A percentile compares a stretch with the other conserved stretches of the same genome.
Evolutionary conservation across 345 rosid species (phyloP).

Genomic region (Eucalyptus leucophloia): DNA sequence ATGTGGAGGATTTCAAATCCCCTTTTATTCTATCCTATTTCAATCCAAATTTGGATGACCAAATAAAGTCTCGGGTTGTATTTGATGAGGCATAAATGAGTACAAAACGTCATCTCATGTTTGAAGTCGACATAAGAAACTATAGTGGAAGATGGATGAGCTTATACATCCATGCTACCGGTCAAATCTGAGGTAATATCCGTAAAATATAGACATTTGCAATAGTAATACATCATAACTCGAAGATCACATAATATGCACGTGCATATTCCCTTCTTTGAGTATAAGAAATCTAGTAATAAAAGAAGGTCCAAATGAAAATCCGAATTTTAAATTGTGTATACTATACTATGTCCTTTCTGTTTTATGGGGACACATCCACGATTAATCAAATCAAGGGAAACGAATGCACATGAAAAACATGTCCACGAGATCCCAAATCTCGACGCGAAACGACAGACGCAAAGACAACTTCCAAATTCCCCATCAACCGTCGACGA

Average conservation of each 20-base stretch:
- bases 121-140: background rate
- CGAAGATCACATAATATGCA: background rate
- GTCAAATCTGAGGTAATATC: background rate
- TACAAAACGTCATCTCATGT: background rate
- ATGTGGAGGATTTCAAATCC: background rate
- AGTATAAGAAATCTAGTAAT: background rate
- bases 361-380: background rate
- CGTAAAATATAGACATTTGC: background rate
- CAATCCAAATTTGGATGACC: background rate
- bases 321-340: background rate
- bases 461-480: background rate
- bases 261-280: background rate
- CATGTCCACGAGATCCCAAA: background rate
- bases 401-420: background rate
- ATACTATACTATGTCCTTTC: background rate
- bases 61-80: background rate
- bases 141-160: background rate
- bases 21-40: no score
- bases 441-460: background rate
- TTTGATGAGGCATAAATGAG: background rate
- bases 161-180: background rate
- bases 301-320: background rate
- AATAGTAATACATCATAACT: background rate
- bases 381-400: background rate
- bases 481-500: background rate